phyloP scores from a whole-genome alignment of 305 asterid genomes.

The Ruellia speciosa region DNA sequence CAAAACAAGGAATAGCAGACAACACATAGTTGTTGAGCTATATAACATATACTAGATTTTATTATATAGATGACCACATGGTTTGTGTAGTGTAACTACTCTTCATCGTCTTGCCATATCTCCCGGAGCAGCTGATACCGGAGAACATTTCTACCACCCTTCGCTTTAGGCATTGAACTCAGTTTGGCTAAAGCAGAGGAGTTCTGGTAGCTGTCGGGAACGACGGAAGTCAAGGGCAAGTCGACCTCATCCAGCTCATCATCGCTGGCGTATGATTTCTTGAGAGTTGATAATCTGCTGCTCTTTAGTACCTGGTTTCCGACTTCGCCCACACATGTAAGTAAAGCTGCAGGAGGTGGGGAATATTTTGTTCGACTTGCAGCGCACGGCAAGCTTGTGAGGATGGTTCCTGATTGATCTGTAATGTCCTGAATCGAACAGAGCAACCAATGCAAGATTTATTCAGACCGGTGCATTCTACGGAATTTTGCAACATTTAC shows the following conservation, averaged over 20 bases:
- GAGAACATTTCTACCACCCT: constrained; percentile 40
- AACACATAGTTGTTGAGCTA: neutral
- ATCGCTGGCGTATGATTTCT: constrained; percentile 66
- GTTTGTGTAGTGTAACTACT: constrained; percentile 8
- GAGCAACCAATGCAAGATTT: neutral
- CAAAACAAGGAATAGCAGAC: no score
- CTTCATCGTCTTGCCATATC: constrained; percentile 53
- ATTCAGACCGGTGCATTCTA: neutral
- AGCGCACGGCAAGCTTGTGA: constrained; percentile 47
- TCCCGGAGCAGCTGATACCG: constrained; percentile 5
- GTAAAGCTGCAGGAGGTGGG: constrained; percentile 61
- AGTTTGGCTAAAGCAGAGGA: constrained; percentile 41
- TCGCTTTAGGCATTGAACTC: constrained; percentile 44
- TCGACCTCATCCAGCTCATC: constrained; percentile 83
- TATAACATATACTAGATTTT: neutral
- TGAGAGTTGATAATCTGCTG: constrained; percentile 46
- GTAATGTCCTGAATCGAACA: constrained; percentile 32
- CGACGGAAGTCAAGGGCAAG: constrained; percentile 55
- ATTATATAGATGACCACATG: no score
- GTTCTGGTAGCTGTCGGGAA: constrained; percentile 43
- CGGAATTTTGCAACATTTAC: no score
- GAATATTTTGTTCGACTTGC: constrained; percentile 43
- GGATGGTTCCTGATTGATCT: constrained; percentile 26
- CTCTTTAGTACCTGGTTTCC: constrained; percentile 46
- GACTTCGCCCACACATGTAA: constrained; percentile 50